Percentiles rank a stretch among this genome's conserved stretches.
phyloP scores from a whole-genome alignment of 1,284 basidiomycete species.

The Leccinum variabile region DNA sequence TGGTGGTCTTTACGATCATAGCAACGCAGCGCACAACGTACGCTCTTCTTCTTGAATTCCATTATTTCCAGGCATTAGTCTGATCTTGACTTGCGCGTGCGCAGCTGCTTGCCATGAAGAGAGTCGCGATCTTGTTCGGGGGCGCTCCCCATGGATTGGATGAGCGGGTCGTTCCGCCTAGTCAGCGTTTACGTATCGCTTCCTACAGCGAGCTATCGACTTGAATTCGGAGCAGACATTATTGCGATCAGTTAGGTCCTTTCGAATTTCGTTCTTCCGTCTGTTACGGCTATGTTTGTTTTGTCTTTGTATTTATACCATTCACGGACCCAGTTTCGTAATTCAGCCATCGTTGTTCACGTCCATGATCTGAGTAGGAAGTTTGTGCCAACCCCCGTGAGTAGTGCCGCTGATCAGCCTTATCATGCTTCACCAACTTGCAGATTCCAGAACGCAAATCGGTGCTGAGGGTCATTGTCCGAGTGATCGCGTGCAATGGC shows the following conservation, averaged over 20 bases:
- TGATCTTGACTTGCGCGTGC: conserved; percentile 16
- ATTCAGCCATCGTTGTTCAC: too few relatives aligned
- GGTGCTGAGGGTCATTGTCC: too few relatives aligned
- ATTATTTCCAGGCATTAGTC: background rate
- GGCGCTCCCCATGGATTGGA: conserved; percentile 60
- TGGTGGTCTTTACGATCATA: conserved; percentile 89
- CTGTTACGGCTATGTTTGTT: background rate
- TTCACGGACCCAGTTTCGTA: background rate
- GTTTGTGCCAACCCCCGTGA: too few relatives aligned
- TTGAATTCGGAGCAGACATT: background rate
- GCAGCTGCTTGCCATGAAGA: conserved; percentile 78
- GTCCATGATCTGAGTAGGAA: too few relatives aligned
- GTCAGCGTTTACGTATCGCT: conserved; percentile 60
- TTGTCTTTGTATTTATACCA: background rate
- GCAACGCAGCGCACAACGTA: conserved; percentile 85
- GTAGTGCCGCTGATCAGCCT: too few relatives aligned
- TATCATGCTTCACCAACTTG: too few relatives aligned
- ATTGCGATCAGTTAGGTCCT: background rate
- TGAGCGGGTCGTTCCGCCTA: conserved; percentile 57
- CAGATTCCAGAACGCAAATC: too few relatives aligned
- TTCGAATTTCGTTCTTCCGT: background rate
- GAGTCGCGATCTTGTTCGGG: conserved; percentile 80
- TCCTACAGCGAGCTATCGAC: conserved; percentile 36
- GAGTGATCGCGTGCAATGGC: too few relatives aligned
- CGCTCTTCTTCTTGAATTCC: conserved; percentile 22